Conservation (phyloP, 2,329 filamentous ascomycete genomes). For the Trichoderma endophyticum region DNA sequence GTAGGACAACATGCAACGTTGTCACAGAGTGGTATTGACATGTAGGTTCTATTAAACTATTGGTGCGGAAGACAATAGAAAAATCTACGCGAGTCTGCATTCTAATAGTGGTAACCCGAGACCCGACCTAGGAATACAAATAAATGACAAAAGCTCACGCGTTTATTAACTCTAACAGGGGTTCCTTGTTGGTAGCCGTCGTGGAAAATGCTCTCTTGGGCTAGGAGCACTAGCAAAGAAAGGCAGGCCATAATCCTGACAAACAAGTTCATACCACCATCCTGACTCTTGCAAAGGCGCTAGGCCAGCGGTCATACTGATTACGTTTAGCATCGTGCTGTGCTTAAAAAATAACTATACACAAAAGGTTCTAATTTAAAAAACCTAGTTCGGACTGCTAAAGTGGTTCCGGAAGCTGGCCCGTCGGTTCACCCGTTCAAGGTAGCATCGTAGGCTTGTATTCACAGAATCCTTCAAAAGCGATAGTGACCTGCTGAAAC, state of each 20-base stretch:
- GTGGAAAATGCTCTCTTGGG: neutral
- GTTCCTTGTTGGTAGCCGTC: neutral
- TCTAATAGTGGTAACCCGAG: neutral
- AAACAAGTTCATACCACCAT: neutral
- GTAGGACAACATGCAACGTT: neutral
- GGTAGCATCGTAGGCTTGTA: neutral
- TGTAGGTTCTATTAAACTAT: neutral
- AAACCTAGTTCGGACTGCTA: neutral
- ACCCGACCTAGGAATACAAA: neutral
- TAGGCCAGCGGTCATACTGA: neutral
- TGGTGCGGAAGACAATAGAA: neutral
- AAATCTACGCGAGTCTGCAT: neutral
- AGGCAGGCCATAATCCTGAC: neutral
- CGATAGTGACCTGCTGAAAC: neutral
- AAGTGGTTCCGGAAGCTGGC: neutral
- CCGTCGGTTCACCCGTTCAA: neutral
- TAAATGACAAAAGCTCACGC: neutral
- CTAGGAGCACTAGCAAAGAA: neutral
- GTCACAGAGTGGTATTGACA: neutral
- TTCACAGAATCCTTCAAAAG: neutral
- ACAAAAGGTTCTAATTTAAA: conserved; percentile 5
- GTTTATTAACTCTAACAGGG: neutral
- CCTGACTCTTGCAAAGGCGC: neutral
- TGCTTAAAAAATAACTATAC: neutral
- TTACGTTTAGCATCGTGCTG: neutral